Conservation (phyloP, 2,329 filamentous ascomycete genomes). For the Shiraia bambusicola region DNA sequence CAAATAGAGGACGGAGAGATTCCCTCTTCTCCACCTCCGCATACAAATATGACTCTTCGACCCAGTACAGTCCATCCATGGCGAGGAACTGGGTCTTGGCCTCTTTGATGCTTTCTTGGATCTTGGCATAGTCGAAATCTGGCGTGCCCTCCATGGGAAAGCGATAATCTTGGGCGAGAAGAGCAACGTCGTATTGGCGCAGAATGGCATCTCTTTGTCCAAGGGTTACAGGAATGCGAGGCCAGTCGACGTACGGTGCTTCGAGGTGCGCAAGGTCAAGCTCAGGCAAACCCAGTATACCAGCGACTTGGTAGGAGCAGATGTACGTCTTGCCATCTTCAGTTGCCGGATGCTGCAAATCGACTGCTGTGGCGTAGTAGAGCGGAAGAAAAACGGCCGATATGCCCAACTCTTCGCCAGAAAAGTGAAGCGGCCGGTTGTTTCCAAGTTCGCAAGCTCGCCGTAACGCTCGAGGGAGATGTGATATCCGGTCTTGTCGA, state of each 20-base stretch:
- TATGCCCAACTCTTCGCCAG: constrained; percentile 43
- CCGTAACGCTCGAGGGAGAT: constrained; percentile 40
- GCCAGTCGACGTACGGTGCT: constrained; percentile 40
- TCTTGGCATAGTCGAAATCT: constrained; percentile 41
- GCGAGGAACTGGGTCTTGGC: constrained; percentile 39
- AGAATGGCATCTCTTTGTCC: constrained; percentile 41
- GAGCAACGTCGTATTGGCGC: constrained; percentile 41
- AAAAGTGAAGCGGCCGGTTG: constrained; percentile 42
- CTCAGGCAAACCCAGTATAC: constrained; percentile 45
- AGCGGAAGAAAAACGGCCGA: constrained; percentile 44
- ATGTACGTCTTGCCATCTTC: constrained; percentile 34
- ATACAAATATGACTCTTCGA: constrained; percentile 32
- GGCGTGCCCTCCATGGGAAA: constrained; percentile 43
- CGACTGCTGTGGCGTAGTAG: constrained; percentile 35
- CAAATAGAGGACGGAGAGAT: constrained; percentile 29
- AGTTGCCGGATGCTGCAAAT: constrained; percentile 26
- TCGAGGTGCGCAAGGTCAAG: constrained; percentile 40
- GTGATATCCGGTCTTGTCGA: constrained; percentile 38
- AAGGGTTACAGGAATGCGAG: constrained; percentile 36
- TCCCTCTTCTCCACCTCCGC: constrained; percentile 35
- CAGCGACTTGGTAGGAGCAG: constrained; percentile 43
- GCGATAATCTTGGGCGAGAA: constrained; percentile 42
- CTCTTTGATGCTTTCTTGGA: constrained; percentile 40
- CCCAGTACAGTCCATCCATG: constrained; percentile 44
- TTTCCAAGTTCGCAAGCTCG: constrained; percentile 41